phyloP scores from a whole-genome alignment of 1,139 yeast genomes.

The Taphrina populina region DNA sequence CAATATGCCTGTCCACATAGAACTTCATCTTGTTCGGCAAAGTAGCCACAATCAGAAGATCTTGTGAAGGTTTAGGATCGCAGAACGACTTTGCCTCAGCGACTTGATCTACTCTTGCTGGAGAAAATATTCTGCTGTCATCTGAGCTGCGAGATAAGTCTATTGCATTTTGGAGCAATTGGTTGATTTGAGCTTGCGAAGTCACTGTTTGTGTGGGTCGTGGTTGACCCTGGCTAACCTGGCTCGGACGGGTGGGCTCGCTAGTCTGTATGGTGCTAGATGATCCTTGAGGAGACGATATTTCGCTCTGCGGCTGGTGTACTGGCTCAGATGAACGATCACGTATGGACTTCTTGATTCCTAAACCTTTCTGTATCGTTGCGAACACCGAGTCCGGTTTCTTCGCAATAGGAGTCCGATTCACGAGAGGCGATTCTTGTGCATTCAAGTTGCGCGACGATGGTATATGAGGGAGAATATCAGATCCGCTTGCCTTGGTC shows the following conservation, averaged over 20 bases:
- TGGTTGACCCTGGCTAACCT: not conserved
- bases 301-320: not conserved
- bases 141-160: constrained; percentile 15
- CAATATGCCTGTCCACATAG: constrained; percentile 5
- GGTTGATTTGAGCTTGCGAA: constrained; percentile 12
- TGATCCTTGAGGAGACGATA: not conserved
- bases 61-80: constrained; percentile 21
- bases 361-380: constrained; percentile 21
- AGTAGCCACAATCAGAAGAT: constrained; percentile 8
- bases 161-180: constrained; percentile 13
- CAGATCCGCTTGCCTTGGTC: no score
- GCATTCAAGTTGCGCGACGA: no score
- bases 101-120: constrained; percentile 5
- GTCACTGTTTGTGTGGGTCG: constrained; percentile 13
- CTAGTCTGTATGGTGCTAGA: not conserved
- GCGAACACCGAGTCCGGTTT: no score
- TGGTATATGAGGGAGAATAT: no score
- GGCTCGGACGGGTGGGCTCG: not conserved
- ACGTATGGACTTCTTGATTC: constrained; percentile 8
- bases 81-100: constrained; percentile 31
- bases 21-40: constrained; percentile 19
- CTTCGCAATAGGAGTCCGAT: no score
- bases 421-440: no score
- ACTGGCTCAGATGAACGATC: no score
- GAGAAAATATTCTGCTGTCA: constrained; percentile 6